Conservation (phyloP, 2,329 filamentous ascomycete genomes). For the Phyllosticta citrichinensis region DNA sequence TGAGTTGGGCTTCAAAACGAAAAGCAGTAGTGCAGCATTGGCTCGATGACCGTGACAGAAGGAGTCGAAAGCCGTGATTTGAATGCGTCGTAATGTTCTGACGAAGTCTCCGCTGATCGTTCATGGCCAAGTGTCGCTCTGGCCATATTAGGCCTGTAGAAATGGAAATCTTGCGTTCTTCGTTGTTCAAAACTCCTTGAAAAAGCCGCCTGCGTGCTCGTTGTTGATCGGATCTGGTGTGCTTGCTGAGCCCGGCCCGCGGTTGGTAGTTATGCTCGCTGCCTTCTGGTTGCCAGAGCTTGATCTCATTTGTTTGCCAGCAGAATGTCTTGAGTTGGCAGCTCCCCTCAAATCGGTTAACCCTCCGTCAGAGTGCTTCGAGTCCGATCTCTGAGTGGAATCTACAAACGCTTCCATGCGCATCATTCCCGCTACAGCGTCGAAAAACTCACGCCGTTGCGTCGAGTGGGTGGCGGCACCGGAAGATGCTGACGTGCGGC, state of each 20-base stretch:
- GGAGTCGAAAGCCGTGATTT: too few relatives aligned
- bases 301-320: background rate
- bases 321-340: background rate
- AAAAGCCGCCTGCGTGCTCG: background rate
- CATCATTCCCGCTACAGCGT: constrained; percentile 68
- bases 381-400: background rate
- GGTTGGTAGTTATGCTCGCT: background rate
- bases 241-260: background rate
- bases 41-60: too few relatives aligned
- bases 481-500: constrained; percentile 27
- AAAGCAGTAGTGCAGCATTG: too few relatives aligned
- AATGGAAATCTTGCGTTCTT: background rate
- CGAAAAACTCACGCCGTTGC: constrained; percentile 56
- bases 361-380: background rate
- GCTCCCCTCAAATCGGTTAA: background rate
- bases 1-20: background rate
- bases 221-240: too few relatives aligned
- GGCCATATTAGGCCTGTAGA: too few relatives aligned
- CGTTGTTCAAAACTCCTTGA: background rate
- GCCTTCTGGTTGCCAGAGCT: background rate
- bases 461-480: background rate
- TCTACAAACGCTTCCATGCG: constrained; percentile 96
- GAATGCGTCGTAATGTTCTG: too few relatives aligned
- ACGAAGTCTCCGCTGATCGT: too few relatives aligned
- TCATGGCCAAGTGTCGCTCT: too few relatives aligned